Evolutionary conservation across 2,329 filamentous ascomycete genomes (phyloP).

Genomic region (Hypoxylon sp.): DNA sequence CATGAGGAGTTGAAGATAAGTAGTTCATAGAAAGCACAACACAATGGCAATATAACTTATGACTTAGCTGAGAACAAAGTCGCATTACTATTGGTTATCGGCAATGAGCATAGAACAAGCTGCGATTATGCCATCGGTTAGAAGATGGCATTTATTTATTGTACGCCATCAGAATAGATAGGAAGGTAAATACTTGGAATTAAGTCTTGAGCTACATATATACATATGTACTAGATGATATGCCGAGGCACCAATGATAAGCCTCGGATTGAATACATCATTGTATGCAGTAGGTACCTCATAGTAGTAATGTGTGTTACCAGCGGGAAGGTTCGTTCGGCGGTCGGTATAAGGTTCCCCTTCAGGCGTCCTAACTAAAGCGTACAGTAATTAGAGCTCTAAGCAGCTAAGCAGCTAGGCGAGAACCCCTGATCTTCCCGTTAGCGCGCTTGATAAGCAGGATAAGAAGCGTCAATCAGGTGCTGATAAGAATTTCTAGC

Average conservation of each 20-base stretch:
- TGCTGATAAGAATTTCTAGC: conserved; percentile 44
- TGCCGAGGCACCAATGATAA: conserved; percentile 31
- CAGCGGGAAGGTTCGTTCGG: conserved; percentile 10
- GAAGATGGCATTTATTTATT: background rate
- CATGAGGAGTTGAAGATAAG: background rate
- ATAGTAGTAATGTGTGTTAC: too few species aligned
- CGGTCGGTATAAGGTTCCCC: conserved; percentile 9
- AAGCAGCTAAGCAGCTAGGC: too few species aligned
- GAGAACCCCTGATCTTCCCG: conserved; percentile 37
- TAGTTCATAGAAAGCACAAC: background rate
- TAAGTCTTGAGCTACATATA: too few species aligned
- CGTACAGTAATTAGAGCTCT: too few species aligned
- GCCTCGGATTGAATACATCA: too few species aligned
- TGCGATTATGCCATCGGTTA: conserved; percentile 22
- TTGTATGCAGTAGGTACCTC: too few species aligned
- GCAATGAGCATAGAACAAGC: conserved; percentile 27
- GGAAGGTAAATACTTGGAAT: background rate
- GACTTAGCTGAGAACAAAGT: conserved; percentile 1
- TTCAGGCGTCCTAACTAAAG: background rate
- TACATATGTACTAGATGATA: conserved; percentile 17
- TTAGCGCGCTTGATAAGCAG: conserved; percentile 39
- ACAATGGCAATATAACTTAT: background rate
- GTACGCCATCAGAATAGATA: too few species aligned
- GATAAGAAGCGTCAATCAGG: conserved; percentile 39
- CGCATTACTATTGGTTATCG: conserved; percentile 9